phyloP scores from a whole-genome alignment of 2,329 filamentous ascomycete species.

The Fusarium circinatum region DNA sequence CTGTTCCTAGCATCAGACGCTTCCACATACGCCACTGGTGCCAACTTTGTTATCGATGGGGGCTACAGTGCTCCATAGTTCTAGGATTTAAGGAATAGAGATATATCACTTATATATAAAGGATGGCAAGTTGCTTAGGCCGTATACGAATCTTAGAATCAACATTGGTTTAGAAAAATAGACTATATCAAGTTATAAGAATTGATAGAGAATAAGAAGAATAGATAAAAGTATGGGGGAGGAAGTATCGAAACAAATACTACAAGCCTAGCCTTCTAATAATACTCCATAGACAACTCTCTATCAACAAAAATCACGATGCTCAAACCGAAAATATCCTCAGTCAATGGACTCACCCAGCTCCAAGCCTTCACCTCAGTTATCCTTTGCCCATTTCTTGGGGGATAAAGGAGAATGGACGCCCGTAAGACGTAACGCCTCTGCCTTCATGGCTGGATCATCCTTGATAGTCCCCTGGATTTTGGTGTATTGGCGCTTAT shows the following conservation, averaged over 20 bases:
- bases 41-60: slow-evolving; percentile 47
- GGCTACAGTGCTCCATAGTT: slow-evolving; percentile 44
- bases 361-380: background rate
- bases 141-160: background rate
- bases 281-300: background rate
- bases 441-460: background rate
- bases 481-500: background rate
- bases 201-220: background rate
- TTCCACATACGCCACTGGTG: slow-evolving; percentile 47
- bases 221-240: background rate
- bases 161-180: background rate
- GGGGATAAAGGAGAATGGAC: slow-evolving; percentile 20
- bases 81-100: background rate
- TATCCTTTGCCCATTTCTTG: background rate
- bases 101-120: background rate
- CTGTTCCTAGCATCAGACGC: slow-evolving; percentile 46
- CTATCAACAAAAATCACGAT: background rate
- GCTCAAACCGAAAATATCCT: background rate
- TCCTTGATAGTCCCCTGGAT: background rate
- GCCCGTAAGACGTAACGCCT: background rate
- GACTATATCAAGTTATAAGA: background rate
- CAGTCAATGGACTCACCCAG: background rate
- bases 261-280: background rate
- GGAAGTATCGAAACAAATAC: background rate
- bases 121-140: background rate